Base-by-base conservation (phyloP, 306 rosid genomes). In the Senna siamea region DNA sequence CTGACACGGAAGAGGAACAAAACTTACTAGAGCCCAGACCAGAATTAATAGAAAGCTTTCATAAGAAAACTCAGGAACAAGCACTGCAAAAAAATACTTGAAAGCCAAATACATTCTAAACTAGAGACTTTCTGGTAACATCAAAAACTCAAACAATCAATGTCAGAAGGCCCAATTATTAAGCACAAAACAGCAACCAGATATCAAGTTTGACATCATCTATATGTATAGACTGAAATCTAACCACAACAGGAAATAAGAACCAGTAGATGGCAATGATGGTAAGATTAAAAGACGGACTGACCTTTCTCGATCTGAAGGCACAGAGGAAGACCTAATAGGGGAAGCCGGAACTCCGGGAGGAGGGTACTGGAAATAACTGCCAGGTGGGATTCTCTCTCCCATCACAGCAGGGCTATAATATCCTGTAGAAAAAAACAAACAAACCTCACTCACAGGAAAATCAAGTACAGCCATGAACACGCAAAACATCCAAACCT, bases 351-450 rank as follows among this genome's bases (percentile, higher is more conserved):
- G 96, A 28, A 89, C 74, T 38, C 80, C 87, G 38, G 89, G 89
- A 77, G 97, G 96, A 82, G 97, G 97, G 81, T 85, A 92, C 77
- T 89, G 98, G 73, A 92, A 92, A 88, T 86, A 92, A 84, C 93
- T 92, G 47, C 92, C 90, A 70, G 85, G 78, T 32, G 91, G 89
- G 79, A 90, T 89, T 88, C 98, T 88, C 84, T 92, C 98, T 71
- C 93, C 96, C 97, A 92, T 92, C 85, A 66, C 46, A 53, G 70
- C 69, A 38, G 57, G 40, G 44, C 82, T 68, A 17, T 60, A 59
- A 4, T 59, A 11, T 71, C 46, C 66, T 69, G 51, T 66, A 41
- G 37, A 37, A 1, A 43, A 70, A 35, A 4, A 75, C 20, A 68
- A 84, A 66, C 40, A 69, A 50, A 55, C 55, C 56, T 63, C 74